Conservation (phyloP, 1,284 basidiomycete species). For the Ganoderma sinense region DNA sequence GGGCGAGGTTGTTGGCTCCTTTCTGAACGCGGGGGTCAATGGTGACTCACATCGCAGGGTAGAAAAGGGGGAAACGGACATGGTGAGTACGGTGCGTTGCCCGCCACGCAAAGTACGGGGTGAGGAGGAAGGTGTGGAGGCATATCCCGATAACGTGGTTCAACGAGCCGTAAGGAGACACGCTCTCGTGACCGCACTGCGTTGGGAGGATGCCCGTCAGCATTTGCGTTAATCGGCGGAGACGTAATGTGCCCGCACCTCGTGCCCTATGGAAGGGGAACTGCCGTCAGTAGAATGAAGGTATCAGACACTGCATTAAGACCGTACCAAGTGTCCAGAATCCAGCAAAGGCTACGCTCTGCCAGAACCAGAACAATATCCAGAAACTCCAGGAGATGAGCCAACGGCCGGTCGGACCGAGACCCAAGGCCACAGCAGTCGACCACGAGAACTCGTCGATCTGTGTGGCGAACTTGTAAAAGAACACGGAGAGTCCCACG, state of each 20-base stretch:
- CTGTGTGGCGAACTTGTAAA: slow-evolving; percentile 33
- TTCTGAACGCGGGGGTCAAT: slow-evolving; percentile 32
- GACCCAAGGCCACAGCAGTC: not conserved
- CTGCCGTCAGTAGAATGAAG: not conserved
- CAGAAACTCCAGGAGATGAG: slow-evolving; percentile 30
- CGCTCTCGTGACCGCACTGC: slow-evolving; percentile 43
- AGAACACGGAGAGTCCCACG: slow-evolving; percentile 30
- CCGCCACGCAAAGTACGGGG: slow-evolving; percentile 60
- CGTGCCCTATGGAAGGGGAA: slow-evolving; percentile 30
- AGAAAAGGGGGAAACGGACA: slow-evolving; percentile 21
- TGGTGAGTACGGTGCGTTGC: slow-evolving; percentile 55
- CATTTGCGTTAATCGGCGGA: too few species aligned
- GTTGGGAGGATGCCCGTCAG: not conserved
- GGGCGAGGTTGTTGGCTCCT: slow-evolving; percentile 42
- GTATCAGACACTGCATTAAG: not conserved
- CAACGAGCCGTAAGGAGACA: slow-evolving; percentile 33
- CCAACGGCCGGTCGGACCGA: not conserved
- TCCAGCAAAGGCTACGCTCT: slow-evolving; percentile 37
- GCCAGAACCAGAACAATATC: slow-evolving; percentile 41
- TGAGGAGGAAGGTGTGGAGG: slow-evolving; percentile 50
- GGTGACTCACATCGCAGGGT: not conserved
- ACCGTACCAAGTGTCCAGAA: slow-evolving; percentile 40
- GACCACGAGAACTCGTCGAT: slow-evolving; percentile 30
- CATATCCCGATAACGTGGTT: slow-evolving; percentile 41
- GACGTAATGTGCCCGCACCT: slow-evolving; percentile 23